Conservation (phyloP, 768 basidiomycete species). For the Leccinum ochraceum region DNA sequence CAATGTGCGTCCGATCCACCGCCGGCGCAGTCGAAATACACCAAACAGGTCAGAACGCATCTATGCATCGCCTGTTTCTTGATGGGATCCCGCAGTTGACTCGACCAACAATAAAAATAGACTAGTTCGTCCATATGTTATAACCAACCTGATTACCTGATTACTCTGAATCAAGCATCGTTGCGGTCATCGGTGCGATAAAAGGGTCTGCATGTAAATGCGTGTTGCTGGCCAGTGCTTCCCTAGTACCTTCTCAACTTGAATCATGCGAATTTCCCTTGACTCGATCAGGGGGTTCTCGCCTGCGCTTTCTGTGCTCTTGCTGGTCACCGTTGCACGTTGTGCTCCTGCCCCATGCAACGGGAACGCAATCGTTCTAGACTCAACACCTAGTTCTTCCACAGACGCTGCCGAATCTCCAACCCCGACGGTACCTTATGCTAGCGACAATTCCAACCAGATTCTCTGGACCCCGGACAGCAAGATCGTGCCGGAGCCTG, state of each 20-base stretch:
- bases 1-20: no score
- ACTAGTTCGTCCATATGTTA: background rate
- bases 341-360: background rate
- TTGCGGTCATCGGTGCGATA: background rate
- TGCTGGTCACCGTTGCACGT: constrained; percentile 4
- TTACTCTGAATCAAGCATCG: background rate
- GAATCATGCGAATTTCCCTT: background rate
- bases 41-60: no score
- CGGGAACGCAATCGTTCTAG: background rate
- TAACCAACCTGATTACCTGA: background rate
- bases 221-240: background rate
- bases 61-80: no score
- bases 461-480: constrained; percentile 37
- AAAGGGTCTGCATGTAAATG: background rate
- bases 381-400: background rate
- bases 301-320: constrained; percentile 2
- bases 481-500: constrained; percentile 37
- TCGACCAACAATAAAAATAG: background rate
- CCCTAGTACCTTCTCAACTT: background rate
- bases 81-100: no score
- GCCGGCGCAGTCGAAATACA: no score
- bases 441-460: constrained; percentile 43
- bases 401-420: constrained; percentile 31
- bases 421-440: constrained; percentile 42
- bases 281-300: constrained; percentile 10